Evolutionary conservation across 139 green algal genomes (phyloP).

Genomic region (Volvox africanus): DNA sequence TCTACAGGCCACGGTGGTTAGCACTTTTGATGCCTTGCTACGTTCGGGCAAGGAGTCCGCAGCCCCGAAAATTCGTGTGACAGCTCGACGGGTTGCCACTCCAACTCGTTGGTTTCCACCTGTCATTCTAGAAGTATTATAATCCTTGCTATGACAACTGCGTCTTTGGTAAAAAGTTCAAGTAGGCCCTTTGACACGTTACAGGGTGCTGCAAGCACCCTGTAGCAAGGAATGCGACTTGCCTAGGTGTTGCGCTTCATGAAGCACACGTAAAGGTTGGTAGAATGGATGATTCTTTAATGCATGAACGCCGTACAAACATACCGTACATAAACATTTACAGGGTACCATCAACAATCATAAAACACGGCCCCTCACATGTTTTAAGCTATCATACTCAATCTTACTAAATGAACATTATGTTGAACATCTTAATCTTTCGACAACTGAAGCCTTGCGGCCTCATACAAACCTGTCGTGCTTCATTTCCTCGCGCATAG

Average conservation of each 20-base stretch:
- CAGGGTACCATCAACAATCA: too few species aligned
- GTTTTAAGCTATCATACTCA: too few species aligned
- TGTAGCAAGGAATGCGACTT: not conserved
- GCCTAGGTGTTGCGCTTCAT: not conserved
- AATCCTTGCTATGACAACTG: too few species aligned
- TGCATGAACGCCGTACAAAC: not conserved
- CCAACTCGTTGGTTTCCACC: not conserved
- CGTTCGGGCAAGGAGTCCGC: not conserved
- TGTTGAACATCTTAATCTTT: too few species aligned
- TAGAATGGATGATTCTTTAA: not conserved
- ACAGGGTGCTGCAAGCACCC: conserved; percentile 10
- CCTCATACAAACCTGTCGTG: too few species aligned
- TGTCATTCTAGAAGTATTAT: not conserved
- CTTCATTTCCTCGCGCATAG: too few species aligned
- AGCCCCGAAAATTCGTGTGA: not conserved
- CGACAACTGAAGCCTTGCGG: too few species aligned
- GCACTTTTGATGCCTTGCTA: conserved; percentile 7
- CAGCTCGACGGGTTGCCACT: not conserved
- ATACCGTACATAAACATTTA: not conserved
- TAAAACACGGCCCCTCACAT: too few species aligned
- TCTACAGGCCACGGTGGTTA: conserved; percentile 3
- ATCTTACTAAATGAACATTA: too few species aligned
- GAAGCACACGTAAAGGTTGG: too few species aligned
- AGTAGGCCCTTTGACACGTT: not conserved
- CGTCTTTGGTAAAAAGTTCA: not conserved